phyloP scores from a whole-genome alignment of 768 basidiomycete species.

The Lactarius sp. region DNA sequence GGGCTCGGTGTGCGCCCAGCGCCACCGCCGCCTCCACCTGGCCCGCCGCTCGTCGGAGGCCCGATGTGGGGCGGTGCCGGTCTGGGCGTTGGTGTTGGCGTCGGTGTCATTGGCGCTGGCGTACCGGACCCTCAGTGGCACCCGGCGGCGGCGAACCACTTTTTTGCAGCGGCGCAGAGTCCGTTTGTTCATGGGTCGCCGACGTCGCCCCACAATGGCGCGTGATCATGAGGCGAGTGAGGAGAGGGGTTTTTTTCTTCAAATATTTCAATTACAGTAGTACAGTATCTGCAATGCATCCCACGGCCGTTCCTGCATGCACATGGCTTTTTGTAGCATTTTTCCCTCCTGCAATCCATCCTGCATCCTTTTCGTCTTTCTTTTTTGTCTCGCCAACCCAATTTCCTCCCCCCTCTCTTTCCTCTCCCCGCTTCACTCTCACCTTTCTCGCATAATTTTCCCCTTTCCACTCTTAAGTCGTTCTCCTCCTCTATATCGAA shows the following conservation, averaged over 20 bases:
- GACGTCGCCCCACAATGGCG: slow-evolving; percentile 26
- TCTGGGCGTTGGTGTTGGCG: slow-evolving; percentile 17
- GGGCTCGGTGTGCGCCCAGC: slow-evolving; percentile 14
- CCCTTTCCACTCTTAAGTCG: background rate
- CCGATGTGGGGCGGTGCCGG: slow-evolving; percentile 21
- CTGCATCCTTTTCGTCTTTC: background rate
- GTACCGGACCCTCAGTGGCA: slow-evolving; percentile 20
- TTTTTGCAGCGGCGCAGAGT: slow-evolving; percentile 23
- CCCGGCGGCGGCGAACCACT: slow-evolving; percentile 18
- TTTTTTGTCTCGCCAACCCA: background rate
- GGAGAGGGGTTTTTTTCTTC: background rate
- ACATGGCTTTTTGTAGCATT: slow-evolving; percentile 18
- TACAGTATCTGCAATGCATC: background rate
- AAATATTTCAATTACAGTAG: slow-evolving; percentile 2
- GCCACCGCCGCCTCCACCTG: slow-evolving; percentile 13
- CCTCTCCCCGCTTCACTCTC: background rate
- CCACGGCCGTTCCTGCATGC: slow-evolving; percentile 9
- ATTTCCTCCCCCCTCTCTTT: background rate
- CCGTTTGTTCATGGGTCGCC: slow-evolving; percentile 26
- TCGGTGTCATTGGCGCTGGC: slow-evolving; percentile 9
- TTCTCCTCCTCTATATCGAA: background rate
- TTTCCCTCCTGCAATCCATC: slow-evolving; percentile 6
- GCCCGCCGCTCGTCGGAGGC: slow-evolving; percentile 8
- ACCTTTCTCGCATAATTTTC: background rate
- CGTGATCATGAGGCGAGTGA: slow-evolving; percentile 1